Evolutionary conservation across 805 yeast species (phyloP).

Genomic region (Saccharomycopsis schoenii): DNA sequence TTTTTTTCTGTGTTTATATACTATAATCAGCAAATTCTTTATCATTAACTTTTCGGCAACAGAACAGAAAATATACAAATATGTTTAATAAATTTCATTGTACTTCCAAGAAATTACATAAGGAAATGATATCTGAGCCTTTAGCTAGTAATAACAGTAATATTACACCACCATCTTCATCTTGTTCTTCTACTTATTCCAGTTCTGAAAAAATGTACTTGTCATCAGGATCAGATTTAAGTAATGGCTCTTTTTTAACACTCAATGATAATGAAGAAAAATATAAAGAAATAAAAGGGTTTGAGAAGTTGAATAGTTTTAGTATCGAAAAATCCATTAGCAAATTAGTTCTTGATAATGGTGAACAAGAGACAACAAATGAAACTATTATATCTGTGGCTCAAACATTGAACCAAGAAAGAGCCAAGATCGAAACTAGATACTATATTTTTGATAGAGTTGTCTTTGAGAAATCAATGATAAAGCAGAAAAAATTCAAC

Average conservation of each 20-base stretch:
- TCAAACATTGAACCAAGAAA: slow-evolving; percentile 4
- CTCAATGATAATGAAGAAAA: background rate
- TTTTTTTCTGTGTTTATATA: no score
- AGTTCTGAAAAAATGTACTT: background rate
- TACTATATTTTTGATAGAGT: slow-evolving; percentile 6
- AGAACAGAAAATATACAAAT: background rate
- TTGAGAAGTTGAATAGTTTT: background rate
- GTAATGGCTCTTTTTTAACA: background rate
- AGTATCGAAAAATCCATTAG: background rate
- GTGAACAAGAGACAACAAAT: background rate
- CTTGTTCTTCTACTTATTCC: background rate
- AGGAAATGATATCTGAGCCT: background rate
- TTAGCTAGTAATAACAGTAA: background rate
- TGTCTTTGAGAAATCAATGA: background rate
- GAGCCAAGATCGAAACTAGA: background rate
- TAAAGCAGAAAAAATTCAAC: background rate
- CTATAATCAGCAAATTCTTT: no score
- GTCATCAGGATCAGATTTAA: background rate
- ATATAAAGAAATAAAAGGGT: background rate
- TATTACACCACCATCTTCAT: background rate
- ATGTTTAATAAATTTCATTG: background rate
- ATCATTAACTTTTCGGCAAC: no score
- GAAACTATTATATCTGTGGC: background rate
- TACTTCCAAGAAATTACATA: background rate
- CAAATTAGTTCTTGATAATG: background rate